Percentiles rank a stretch among this genome's conserved stretches.
Evolutionary conservation across 1,139 yeast species (phyloP).

Genomic region (Yamadazyma diddensiae): DNA sequence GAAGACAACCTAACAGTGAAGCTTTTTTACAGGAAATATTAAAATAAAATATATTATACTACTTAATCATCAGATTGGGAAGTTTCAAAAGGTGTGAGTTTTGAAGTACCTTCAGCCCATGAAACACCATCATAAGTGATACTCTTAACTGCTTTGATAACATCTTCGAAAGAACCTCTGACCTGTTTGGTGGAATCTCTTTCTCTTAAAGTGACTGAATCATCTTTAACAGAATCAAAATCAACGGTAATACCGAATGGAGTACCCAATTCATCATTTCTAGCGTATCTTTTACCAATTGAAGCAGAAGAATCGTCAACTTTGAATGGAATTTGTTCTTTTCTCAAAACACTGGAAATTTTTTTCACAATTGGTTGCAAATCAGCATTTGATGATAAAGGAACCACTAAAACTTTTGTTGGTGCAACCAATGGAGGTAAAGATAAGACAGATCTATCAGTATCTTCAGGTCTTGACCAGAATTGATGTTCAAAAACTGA

Average conservation of each 20-base stretch:
- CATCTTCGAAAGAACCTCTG: conserved; percentile 81
- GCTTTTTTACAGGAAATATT: conserved; percentile 66
- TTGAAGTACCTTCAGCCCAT: conserved; percentile 85
- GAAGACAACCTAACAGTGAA: conserved; percentile 69
- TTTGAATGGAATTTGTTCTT: conserved; percentile 87
- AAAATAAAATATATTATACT: conserved; percentile 1
- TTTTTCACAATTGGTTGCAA: conserved; percentile 73
- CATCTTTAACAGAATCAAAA: conserved; percentile 88
- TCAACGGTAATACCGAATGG: conserved; percentile 99
- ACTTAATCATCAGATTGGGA: conserved; percentile 1
- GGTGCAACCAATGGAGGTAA: conserved; percentile 97
- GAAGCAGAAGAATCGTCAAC: conserved; percentile 97
- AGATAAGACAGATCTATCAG: conserved; percentile 87
- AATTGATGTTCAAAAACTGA: conserved; percentile 90
- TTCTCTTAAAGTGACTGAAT: conserved; percentile 92
- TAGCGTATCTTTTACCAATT: conserved; percentile 96
- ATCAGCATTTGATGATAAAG: conserved; percentile 81
- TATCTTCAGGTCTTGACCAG: conserved; percentile 93
- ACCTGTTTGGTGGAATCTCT: conserved; percentile 97
- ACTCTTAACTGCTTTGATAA: conserved; percentile 73
- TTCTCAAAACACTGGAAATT: conserved; percentile 68
- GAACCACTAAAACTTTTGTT: conserved; percentile 93
- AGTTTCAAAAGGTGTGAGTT: conserved; percentile 60
- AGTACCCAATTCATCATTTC: conserved; percentile 99
- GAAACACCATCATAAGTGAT: conserved; percentile 71